These are phyloP conservation scores for peach (Prunus persica) DNA, from an alignment of 306 rosid species.

Conservation along the genomic window Prunus_persica_NCBIv2 NC_034009.1:25327501-25328000, in stretches of 20 bases:
- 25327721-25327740: no score
- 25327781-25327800: not conserved
- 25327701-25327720: no score
- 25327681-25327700: no score
- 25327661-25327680: no score
- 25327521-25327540: not conserved
- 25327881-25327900: constrained; percentile 78
- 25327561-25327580: not conserved
- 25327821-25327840: constrained; percentile 3
- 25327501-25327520: constrained; percentile 12
- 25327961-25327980: constrained; percentile 76
- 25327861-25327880: constrained; percentile 9
- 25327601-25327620: no score
- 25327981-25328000: constrained; percentile 85
- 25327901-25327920: constrained; percentile 92
- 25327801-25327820: not conserved
- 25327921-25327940: constrained; percentile 62
- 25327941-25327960: constrained; percentile 69
- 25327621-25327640: no score
- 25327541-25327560: not conserved
- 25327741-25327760: no score
- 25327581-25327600: not conserved
- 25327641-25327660: no score
- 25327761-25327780: not conserved
- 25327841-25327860: constrained; percentile 9